phyloP scores from a whole-genome alignment of 768 basidiomycete genomes.

The Serendipita sp. region DNA sequence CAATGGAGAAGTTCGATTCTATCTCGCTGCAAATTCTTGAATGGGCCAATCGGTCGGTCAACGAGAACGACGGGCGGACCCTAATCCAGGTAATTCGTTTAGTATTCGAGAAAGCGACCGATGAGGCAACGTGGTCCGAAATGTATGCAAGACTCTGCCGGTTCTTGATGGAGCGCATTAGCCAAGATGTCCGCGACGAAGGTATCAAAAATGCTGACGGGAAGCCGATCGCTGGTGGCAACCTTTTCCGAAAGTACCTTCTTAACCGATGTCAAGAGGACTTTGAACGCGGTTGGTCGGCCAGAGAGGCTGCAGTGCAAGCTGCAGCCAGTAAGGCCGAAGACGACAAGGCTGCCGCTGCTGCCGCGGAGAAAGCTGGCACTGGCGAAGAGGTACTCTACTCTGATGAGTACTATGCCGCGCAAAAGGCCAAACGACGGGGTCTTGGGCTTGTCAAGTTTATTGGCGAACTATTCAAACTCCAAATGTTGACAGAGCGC shows the following conservation, averaged over 20 bases:
- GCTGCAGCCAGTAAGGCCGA: constrained; percentile 73
- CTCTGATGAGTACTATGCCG: constrained; percentile 91
- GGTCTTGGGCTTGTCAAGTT: constrained; percentile 95
- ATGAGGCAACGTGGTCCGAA: constrained; percentile 88
- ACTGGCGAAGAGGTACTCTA: constrained; percentile 62
- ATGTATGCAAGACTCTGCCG: constrained; percentile 95
- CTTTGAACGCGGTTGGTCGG: constrained; percentile 90
- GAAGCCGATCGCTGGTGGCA: constrained; percentile 81
- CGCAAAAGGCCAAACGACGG: constrained; percentile 92
- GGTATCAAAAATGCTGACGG: constrained; percentile 67
- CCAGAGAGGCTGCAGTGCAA: constrained; percentile 70
- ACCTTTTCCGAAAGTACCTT: constrained; percentile 92
- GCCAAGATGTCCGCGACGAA: constrained; percentile 74
- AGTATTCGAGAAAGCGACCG: constrained; percentile 94
- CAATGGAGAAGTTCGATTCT: constrained; percentile 90
- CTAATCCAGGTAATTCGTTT: constrained; percentile 92
- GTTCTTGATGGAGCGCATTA: constrained; percentile 92
- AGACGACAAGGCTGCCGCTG: constrained; percentile 70
- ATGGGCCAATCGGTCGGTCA: constrained; percentile 88
- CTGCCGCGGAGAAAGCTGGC: constrained; percentile 38
- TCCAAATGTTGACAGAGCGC: constrained; percentile 95
- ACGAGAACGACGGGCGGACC: constrained; percentile 84
- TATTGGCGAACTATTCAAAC: constrained; percentile 95
- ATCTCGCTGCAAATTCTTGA: constrained; percentile 89
- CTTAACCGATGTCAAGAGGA: constrained; percentile 95